phyloP scores from a whole-genome alignment of 2,329 filamentous ascomycete genomes.

The Colletotrichum tanaceti region DNA sequence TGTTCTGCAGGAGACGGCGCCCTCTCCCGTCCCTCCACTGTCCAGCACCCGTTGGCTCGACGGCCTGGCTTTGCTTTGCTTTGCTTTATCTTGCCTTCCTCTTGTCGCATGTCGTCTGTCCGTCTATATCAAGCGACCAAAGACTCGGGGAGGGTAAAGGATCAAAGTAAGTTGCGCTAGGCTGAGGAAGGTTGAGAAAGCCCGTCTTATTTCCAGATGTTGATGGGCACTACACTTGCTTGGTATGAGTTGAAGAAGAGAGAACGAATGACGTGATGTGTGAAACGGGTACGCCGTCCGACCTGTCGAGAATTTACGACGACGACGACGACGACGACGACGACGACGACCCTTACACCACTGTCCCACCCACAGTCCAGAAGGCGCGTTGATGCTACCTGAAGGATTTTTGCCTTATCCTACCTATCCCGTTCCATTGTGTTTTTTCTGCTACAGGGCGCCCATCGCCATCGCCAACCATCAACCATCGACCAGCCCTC shows the following conservation, averaged over 20 bases:
- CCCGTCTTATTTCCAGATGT: background rate
- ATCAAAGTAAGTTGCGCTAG: background rate
- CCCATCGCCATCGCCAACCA: background rate
- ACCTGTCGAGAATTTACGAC: too few species aligned
- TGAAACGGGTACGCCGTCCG: too few species aligned
- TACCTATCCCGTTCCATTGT: too few species aligned
- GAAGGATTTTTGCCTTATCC: background rate
- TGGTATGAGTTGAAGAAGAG: background rate
- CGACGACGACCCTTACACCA: too few species aligned
- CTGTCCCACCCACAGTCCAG: background rate
- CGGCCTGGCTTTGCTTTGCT: background rate
- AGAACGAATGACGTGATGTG: too few species aligned
- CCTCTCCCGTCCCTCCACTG: constrained; percentile 39
- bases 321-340: too few species aligned
- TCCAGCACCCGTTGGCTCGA: constrained; percentile 13
- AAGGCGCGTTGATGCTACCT: background rate
- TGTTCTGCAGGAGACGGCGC: constrained; percentile 38
- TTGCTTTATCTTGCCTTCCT: background rate
- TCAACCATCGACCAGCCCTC: background rate
- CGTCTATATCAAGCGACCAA: background rate
- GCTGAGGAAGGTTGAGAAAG: background rate
- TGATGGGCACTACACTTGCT: background rate
- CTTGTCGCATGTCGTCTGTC: background rate
- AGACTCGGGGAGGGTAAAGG: background rate
- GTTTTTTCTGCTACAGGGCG: background rate